Conservation (phyloP, 768 basidiomycete genomes). For the Lactifluus rugatus region DNA sequence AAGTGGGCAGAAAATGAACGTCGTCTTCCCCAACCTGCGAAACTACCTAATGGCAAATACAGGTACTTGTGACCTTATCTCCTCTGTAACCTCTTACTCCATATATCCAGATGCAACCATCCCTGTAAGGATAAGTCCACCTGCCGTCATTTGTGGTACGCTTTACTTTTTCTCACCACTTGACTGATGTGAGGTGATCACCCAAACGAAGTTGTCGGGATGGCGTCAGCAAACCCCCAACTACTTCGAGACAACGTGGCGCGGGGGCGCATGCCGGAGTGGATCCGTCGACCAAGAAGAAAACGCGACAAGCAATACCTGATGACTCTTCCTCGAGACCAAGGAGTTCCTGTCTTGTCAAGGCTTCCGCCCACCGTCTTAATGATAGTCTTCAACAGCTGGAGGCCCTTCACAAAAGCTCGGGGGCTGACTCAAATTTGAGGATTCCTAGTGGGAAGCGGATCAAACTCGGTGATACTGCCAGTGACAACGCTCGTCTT, state of each 20-base stretch:
- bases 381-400: slow-evolving; percentile 10
- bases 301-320: background rate
- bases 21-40: slow-evolving; percentile 23
- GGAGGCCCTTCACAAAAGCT: slow-evolving; percentile 15
- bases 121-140: slow-evolving; percentile 65
- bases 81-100: background rate
- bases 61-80: slow-evolving; percentile 25
- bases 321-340: background rate
- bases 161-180: background rate
- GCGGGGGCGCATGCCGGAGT: slow-evolving; percentile 7
- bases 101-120: slow-evolving; percentile 59
- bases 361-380: background rate
- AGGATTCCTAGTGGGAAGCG: slow-evolving; percentile 13
- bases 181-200: background rate
- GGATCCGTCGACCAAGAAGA: background rate
- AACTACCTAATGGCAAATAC: slow-evolving; percentile 54
- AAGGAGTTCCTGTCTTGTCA: background rate
- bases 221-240: slow-evolving; percentile 47
- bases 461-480: slow-evolving; percentile 6
- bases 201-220: slow-evolving; percentile 54
- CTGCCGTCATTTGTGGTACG: slow-evolving; percentile 70
- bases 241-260: slow-evolving; percentile 27
- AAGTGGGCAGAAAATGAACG: background rate
- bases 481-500: background rate
- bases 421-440: slow-evolving; percentile 10